Evolutionary conservation across 2,329 filamentous ascomycete genomes (phyloP).

Genomic region (Hortaea werneckii): DNA sequence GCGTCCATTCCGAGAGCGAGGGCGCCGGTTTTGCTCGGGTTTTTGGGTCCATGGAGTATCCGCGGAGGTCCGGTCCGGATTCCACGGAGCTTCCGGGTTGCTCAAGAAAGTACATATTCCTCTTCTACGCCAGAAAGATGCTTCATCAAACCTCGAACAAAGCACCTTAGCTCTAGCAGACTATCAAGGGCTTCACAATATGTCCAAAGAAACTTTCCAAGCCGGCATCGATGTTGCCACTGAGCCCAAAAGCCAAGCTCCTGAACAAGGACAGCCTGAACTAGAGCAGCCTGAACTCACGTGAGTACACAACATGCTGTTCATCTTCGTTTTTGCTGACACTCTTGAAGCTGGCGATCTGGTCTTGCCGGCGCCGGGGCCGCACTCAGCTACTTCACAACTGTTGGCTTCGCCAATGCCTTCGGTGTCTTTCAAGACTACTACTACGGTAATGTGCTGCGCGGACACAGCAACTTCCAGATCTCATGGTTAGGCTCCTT

Average conservation of each 20-base stretch:
- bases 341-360: slow-evolving; percentile 5
- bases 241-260: neutral
- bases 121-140: too few species aligned
- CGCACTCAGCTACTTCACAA: slow-evolving; percentile 12
- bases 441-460: slow-evolving; percentile 13
- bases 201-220: neutral
- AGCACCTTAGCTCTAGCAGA: too few species aligned
- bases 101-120: neutral
- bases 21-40: too few species aligned
- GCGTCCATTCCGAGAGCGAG: too few species aligned
- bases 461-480: slow-evolving; percentile 12
- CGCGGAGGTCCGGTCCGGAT: neutral
- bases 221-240: neutral
- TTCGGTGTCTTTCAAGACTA: slow-evolving; percentile 12
- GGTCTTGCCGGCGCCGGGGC: slow-evolving; percentile 10
- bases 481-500: slow-evolving; percentile 24
- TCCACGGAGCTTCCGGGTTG: neutral
- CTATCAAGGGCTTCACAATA: neutral
- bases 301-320: neutral
- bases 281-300: neutral
- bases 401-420: slow-evolving; percentile 19
- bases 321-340: neutral
- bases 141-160: too few species aligned
- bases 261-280: neutral
- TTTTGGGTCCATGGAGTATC: neutral